Base-by-base conservation (phyloP, 75 land plant species). In the Selaginella tamariscina region DNA sequence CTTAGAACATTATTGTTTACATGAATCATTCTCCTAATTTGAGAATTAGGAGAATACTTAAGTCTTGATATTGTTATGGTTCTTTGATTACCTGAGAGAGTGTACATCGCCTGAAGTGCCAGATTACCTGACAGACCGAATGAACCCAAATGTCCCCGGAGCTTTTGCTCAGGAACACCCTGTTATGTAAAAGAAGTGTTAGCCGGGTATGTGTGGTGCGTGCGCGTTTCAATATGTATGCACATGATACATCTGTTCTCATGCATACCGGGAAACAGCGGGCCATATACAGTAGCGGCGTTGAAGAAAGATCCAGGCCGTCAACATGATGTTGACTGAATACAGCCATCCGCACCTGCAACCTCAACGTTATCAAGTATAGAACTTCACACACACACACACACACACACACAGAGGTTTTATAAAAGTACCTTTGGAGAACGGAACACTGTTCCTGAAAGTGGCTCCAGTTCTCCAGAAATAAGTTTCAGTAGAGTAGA, bases 401-500 rank as follows among this genome's bases (percentile, higher is more conserved):
- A n/a, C n/a, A n/a, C n/a, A n/a, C n/a, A n/a, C n/a, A n/a, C n/a
- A n/a, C 15, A 39, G 11, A 39, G 15, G 15, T 39, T 15, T 39
- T 39, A 5, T 15, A 39, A 15, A 15, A 39, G 49, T 39, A 89
- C 96, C 98, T 94, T 94, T 32, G 98, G 84, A 65, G 98, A 94
- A 23, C 91, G 82, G 67, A 87, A 89, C 13, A 94, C 86, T 24
- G 98, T 89, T 28, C 98, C 98, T 20, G 96, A 94, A 71, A 73
- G 82, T 67, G 98, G 98, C 77, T 94, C 97, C 57, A 94, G 79
- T 13, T 90, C 98, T 72, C 98, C 98, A 32, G 98, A 82, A 65
- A 94, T 94, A 56, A 94, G 65, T 65, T 94, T 94, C 67, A 94
- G 82, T 62, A 94, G 79, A 0, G 98, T 94, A 54, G 98, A 94